Conservation (phyloP, 768 basidiomycete genomes). For the Vishniacozyma victoriae region DNA sequence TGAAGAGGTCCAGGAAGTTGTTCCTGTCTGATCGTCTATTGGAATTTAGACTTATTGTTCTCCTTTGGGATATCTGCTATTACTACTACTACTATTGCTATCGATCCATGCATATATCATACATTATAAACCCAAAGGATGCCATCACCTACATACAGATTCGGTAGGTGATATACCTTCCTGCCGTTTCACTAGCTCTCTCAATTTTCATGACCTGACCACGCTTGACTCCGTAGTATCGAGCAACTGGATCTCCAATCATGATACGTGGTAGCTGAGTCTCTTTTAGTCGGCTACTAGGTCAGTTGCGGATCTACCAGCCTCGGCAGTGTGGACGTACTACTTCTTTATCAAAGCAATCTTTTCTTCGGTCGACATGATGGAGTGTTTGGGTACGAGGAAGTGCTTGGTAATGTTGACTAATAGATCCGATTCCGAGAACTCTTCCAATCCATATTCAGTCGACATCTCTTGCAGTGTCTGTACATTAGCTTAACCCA, state of each 20-base stretch:
- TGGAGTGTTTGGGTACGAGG: conserved; percentile 86
- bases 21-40: too few relatives aligned
- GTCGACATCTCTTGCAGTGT: conserved; percentile 84
- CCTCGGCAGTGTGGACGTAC: conserved; percentile 55
- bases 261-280: conserved; percentile 97
- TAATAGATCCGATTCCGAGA: conserved; percentile 88
- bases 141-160: conserved; percentile 47
- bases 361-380: conserved; percentile 80
- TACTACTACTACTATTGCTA: too few relatives aligned
- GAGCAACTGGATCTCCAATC: conserved; percentile 91
- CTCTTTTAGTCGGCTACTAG: conserved; percentile 81
- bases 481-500: conserved; percentile 49
- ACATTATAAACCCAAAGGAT: too few relatives aligned
- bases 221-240: conserved; percentile 90
- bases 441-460: conserved; percentile 86
- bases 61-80: too few relatives aligned
- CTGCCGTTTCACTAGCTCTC: conserved; percentile 91
- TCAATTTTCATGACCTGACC: conserved; percentile 99
- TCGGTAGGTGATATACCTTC: conserved; percentile 49
- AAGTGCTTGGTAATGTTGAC: conserved; percentile 97
- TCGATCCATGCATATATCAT: too few relatives aligned
- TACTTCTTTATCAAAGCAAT: conserved; percentile 80
- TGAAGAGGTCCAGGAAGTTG: background rate
- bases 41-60: too few relatives aligned
- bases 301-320: background rate